Evolutionary conservation across 306 rosid species (phyloP), one percentile per base, ranked within the genome.

Genomic region (Castanea mollissima): DNA sequence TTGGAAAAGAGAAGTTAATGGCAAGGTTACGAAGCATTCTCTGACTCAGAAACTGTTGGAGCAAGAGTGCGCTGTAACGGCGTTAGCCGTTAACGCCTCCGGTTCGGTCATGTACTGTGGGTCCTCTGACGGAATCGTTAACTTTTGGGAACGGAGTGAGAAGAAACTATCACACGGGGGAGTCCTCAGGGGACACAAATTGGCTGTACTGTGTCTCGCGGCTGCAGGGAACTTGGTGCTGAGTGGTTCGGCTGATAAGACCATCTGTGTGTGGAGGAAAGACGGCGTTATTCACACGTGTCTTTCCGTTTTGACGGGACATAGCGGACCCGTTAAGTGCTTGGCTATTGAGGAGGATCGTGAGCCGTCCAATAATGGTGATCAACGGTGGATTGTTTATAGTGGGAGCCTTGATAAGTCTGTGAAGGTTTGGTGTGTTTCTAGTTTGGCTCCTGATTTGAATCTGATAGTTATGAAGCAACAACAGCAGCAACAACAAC

Each of bases 381-480:
- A 86, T 7, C 76, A 29, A 14, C 84, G 93, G 70, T 96, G 94
- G 97, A 55, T 87, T 4, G 73, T 92, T 76, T 96, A 96, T 58
- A 93, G 98, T 74, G 99, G 99, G 16, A 96, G 99, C 76, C 89
- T 96, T 52, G 99, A 96, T 69, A 93, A 92, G 78, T 93, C 98
- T 0, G 99, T 93, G 5, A 96, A 93, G 84, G 98, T 96, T 1
- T 96, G 99, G 99, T 86, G 90, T 6, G 88, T 96, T 2, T 79
- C 96, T 1, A 98, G 84, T 75, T 55, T 2, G 27, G 79, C 80
- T 46, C 64, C 80, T 19, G 88, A 84, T 31, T 7, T 77, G 13
- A 77, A 76, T 44, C 77, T 44, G 19, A 52, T 46, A 58, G 55
- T 76, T 1, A 69, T 44, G 74, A 29, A 55, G 85, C 82, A 65